Evolutionary conservation across 225 moss, liverwort and hornwort species (phyloP).

Genomic region (Pleurozium schreberi): DNA sequence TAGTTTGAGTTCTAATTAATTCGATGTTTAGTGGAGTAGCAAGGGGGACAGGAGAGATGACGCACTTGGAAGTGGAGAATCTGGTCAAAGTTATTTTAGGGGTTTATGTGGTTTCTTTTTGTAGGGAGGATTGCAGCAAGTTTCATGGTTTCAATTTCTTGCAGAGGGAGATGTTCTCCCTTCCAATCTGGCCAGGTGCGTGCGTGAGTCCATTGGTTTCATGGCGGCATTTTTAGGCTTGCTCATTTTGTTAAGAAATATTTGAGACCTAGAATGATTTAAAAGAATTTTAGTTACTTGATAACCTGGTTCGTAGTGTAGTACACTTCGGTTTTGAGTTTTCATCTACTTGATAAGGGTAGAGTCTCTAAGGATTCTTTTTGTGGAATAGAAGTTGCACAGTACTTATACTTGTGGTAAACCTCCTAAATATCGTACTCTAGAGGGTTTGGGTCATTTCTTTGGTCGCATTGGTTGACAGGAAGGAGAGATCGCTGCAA

Average conservation of each 20-base stretch:
- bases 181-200: slow-evolving; percentile 22
- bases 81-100: neutral
- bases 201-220: neutral
- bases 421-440: neutral
- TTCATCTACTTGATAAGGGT: neutral
- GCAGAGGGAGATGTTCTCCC: slow-evolving; percentile 55
- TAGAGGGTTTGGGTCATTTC: neutral
- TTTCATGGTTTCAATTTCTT: slow-evolving; percentile 94
- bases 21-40: neutral
- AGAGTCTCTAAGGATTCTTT: neutral
- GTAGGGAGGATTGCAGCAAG: slow-evolving; percentile 93
- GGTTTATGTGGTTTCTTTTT: neutral
- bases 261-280: neutral
- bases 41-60: neutral
- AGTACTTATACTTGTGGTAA: neutral
- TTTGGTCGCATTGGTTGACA: neutral
- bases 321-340: neutral
- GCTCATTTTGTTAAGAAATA: neutral
- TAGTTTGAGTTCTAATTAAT: neutral
- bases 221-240: neutral
- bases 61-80: neutral
- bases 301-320: neutral
- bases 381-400: neutral
- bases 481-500: slow-evolving; percentile 53
- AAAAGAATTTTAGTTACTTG: neutral